Base-by-base conservation (phyloP, 495 filamentous ascomycete genomes). In the Lichenothelia convexa region DNA sequence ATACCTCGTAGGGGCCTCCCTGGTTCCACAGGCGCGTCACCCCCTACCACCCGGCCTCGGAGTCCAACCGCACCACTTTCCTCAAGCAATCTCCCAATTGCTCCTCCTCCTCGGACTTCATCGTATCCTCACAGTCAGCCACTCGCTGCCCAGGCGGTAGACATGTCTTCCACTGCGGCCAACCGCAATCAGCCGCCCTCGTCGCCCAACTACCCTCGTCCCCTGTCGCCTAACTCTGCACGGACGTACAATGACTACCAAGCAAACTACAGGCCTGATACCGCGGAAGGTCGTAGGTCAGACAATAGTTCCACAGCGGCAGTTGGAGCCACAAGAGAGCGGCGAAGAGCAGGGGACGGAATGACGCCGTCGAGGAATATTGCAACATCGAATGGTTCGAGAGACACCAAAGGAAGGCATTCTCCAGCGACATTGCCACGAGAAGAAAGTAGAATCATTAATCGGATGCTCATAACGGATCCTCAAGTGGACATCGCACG, bases 401-500 rank as follows among this genome's bases (percentile, higher is more conserved):
- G 46, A 15, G 42, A 40, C 18, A 32, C 40, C 8, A 48, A 22
- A 26, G 40, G 48, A 1, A 44, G 45, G 5, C 36, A 45, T 31
- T 48, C 55, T 33, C 55, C 55, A 23, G 46, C 35, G 0, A 45
- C 59, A 30, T 63, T 67, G 3, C 70, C 68, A 12, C 63, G 71
- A 37, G 73, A 79, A 48, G 65, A 72, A 21, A 74, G 69, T 53
- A 70, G 77, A 32, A 71, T 91, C 16, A 73, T 92, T 42, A 80
- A 81, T 47, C 70, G 78, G 26, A 68, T 89, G 11, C 54, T 85
- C 43, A 67, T 86, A 35, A 79, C 77, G 34, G 81, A 91, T 45
- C 80, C 81, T 15, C 66, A 73, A 40, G 74, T 80, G 18, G 83
- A 91, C 49, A 63, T 83, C 34, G 75, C 72, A 30, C 67, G 85